phyloP scores from a whole-genome alignment of 2,329 filamentous ascomycete genomes.

The Nigrospora osmanthi region DNA sequence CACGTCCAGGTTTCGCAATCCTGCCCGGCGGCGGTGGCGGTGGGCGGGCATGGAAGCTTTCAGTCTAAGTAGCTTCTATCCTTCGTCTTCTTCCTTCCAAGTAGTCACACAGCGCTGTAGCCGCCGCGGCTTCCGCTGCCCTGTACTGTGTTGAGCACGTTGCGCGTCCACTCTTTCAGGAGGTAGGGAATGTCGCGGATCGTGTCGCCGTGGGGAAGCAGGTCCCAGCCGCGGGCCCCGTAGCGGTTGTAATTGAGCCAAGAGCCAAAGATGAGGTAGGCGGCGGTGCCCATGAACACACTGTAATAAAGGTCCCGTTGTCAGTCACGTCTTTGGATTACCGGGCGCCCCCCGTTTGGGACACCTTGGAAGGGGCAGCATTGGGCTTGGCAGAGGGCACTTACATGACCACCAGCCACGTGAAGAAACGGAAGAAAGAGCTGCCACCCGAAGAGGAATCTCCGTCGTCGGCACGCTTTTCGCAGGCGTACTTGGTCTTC shows the following conservation, averaged over 20 bases:
- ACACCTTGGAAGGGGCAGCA: neutral
- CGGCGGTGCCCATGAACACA: conserved; percentile 72
- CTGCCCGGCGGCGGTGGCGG: no score
- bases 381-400: conserved; percentile 27
- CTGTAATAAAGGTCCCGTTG: conserved; percentile 33
- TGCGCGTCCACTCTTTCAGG: conserved; percentile 77
- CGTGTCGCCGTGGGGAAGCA: conserved; percentile 85
- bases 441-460: conserved; percentile 38
- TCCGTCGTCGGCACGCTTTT: conserved; percentile 33
- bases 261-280: conserved; percentile 94
- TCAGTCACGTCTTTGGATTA: conserved; percentile 8
- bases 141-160: conserved; percentile 76
- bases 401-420: conserved; percentile 92
- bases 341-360: neutral
- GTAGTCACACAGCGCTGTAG: conserved; percentile 75
- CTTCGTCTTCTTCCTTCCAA: neutral
- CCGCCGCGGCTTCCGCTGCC: conserved; percentile 79
- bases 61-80: conserved; percentile 2
- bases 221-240: conserved; percentile 89
- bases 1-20: no score
- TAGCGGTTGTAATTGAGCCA: conserved; percentile 99
- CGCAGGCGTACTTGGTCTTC: conserved; percentile 83
- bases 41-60: neutral
- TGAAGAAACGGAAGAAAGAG: conserved; percentile 80
- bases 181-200: conserved; percentile 90